Base-by-base conservation (phyloP, 2,329 filamentous ascomycete species). In the Botrytis byssoidea region DNA sequence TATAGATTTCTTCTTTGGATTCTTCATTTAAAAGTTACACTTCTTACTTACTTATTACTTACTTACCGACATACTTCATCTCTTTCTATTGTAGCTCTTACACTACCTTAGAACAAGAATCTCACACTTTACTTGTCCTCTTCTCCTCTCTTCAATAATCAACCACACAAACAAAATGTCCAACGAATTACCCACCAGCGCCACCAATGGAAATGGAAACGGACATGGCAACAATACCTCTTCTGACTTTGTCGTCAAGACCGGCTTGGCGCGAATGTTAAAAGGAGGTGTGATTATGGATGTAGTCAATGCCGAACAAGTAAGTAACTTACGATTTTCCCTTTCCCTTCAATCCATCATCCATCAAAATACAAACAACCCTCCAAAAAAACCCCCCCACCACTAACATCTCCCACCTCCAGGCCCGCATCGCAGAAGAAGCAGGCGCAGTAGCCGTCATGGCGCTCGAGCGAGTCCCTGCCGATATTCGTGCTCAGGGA, bases 261-360 rank as follows among this genome's bases (percentile, higher is more conserved):
- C 94, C 71, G 96, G 95, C 74, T 87, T 99, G 77, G 96, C 96
- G 37, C 93, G 97, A 84, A 99, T 99, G 96, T 87, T 98, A 84
- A 98, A 98, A 88, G 96, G 96, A 82, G 96, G 96, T 80, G 96
- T 99, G 77, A 99, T 99, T 85, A 99, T 99, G 96, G 96, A 99
- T 84, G 96, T 98, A 74, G 94, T 97, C 76, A 93, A 95, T 83
- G 93, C 94, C 40, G 92, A 93, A 81, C 95, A 93, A 86, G 90
- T 90, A 82, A 73, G 79, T 42, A 46, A 29, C 51, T 64, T 32
- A 10, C 42, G 22, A 32, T 55, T 66, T 67, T 61, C 44, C 44
- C 40, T 63, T n/a, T 51, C 20, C 59, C 16, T 40, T 18, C n/a
- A 2, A 16, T 35, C 8, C 18, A 12, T 46, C n/a, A 25, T 48